Evolutionary conservation across 2,329 filamentous ascomycete genomes (phyloP), one percentile per base, ranked within the genome.

Genomic region (Diaporthe capsici): DNA sequence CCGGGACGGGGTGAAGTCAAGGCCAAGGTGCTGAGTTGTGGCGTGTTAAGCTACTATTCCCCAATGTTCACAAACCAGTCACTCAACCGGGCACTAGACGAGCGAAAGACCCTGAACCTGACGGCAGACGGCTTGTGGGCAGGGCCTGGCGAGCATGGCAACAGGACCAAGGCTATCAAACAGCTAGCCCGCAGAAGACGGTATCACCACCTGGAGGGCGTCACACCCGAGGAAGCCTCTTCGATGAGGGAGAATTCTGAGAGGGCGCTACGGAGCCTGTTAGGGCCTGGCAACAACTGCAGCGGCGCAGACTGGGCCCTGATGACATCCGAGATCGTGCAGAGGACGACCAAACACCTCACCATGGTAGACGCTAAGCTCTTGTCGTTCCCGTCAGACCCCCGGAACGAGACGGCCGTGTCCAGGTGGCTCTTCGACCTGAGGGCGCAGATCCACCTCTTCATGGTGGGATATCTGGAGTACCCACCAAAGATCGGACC

Each of bases 1-100:
- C 80, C 83, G 2, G 85, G 86, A 2, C 78, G 78, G 5, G 87
- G 87, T 17, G 88, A 89, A 78, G 79, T 81, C 22, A 80, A 87
- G 25, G 83, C 86, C 1, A 83, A 81, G 72, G 78, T 85, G 3
- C 79, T 84, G n/a, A 80, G 80, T 31, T 88, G 87, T 77, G 85
- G 85, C 0, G 81, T 88, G 55, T 78, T 87, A 70, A 87, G 83
- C 74, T 89, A 87, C 80, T 88, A 88, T 76, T 83, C 86, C 60
- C 82, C 82, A 1, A 78, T 76, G 15, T 83, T 86, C 47, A 71
- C 71, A 4, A 80, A 82, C 44, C 82, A 85, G 70, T 79, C 79
- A 10, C 71, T 78, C 55, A 78, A 81, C 4, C 81, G 86, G 34
- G 80, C 81, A 0, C 57, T 76, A 7, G 78, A 80, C 28, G 87